A percentile compares a stretch with the other conserved stretches of the same genome.
Evolutionary conservation across 2,329 filamentous ascomycete genomes (phyloP).

Genomic region (Trichothecium sympodiale): DNA sequence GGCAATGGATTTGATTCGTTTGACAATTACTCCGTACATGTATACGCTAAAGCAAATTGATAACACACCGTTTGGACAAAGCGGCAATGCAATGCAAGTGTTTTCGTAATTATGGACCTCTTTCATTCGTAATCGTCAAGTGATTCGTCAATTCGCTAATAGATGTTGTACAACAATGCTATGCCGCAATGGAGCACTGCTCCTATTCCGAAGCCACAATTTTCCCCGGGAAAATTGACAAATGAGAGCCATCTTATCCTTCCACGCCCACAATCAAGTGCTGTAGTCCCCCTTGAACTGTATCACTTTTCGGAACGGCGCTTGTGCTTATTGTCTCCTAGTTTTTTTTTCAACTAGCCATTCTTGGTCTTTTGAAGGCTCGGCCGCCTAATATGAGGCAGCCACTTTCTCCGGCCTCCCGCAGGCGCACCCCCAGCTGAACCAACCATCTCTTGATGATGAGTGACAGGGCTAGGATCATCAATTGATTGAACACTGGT

Average conservation of each 20-base stretch:
- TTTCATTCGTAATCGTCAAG: too few species aligned
- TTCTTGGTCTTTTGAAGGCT: slow-evolving; percentile 11
- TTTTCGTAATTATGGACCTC: too few species aligned
- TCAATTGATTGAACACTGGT: slow-evolving; percentile 2
- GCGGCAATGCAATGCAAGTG: too few species aligned
- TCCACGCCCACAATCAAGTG: too few species aligned
- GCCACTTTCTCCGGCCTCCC: slow-evolving; percentile 23
- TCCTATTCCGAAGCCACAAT: not conserved
- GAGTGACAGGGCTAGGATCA: not conserved
- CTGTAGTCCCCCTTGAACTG: too few species aligned
- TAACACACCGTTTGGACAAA: too few species aligned
- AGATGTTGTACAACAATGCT: not conserved
- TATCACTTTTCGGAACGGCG: too few species aligned
- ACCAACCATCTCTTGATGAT: slow-evolving; percentile 4
- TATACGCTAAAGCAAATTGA: too few species aligned
- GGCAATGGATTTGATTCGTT: slow-evolving; percentile 13
- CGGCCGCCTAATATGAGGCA: slow-evolving; percentile 19
- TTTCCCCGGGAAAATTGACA: too few species aligned
- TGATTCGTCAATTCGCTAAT: too few species aligned
- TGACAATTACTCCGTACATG: not conserved
- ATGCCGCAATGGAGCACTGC: not conserved
- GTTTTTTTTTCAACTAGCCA: slow-evolving; percentile 2
- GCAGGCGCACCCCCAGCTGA: slow-evolving; percentile 5
- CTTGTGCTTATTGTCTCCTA: too few species aligned
- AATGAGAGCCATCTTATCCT: too few species aligned